Evolutionary conservation across 257 asterid genomes (phyloP), one percentile per base, ranked within the genome.

Genomic region (Penstemon newberryi): DNA sequence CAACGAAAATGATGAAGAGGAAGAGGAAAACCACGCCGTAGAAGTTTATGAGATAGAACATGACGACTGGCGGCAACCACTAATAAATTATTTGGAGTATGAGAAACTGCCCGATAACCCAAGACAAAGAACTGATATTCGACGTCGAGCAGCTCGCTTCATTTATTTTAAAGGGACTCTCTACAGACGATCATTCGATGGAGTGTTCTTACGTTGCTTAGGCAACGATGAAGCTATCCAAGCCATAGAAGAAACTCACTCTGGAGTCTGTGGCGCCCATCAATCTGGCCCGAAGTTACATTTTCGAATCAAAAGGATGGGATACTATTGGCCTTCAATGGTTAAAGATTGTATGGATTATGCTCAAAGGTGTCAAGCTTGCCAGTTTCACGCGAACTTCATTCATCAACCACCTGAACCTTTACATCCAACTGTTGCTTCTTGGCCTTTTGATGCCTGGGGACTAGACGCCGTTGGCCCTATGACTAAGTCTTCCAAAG

Each of bases 41-140:
- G 18, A 55, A n/a, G 60, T 55, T 3, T 8, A n/a, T 5, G 47
- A 60, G 10, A 12, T 41, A 0, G 25, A 60, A 2, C 36, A 38
- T 4, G 50, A 60, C 38, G 65, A 40, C 37, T 38, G 25, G 58
- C 36, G 58, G 4, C 58, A 53, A 7, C 65, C 25, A 3, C 1
- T 9, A 3, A 8, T 60, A 1, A 49, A 60, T 7, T 60, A 60
- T 8, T 11, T 60, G 18, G 8, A 41, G 25, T 11, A 63, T 43
- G 68, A 50, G 55, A 63, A 15, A 37, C 19, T 63, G 40, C 40
- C 38, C 9, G 38, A 43, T 63, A 37, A 63, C 25, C 55, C 55
- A 43, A 13, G 55, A 3, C 41, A 7, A 13, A 15, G n/a, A 18
- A 44, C 39, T 1, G 54, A 43, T 5, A 46, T 63, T 2, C 52